These are phyloP conservation scores for Croton setiger DNA, from an alignment of 441 rosid species.

Conservation along the genomic window DNA sequence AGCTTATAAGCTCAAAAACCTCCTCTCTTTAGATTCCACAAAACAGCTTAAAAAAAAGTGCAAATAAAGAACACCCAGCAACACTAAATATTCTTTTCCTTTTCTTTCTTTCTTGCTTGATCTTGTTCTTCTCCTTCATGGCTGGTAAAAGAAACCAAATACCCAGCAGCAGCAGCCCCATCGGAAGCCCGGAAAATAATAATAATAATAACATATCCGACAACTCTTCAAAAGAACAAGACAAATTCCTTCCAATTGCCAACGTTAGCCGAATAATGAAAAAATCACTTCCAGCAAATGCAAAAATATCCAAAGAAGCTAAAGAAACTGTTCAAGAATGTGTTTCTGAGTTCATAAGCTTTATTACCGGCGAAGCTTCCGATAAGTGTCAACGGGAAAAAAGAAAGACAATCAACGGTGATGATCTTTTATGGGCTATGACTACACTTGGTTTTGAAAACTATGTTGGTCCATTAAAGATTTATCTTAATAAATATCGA, in stretches of 20 bases:
- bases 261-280: constrained; percentile 81
- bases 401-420: constrained; percentile 74
- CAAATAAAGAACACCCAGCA: background rate
- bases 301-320: constrained; percentile 73
- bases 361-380: constrained; percentile 73
- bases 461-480: constrained; percentile 55
- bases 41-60: background rate
- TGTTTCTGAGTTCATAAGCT: constrained; percentile 76
- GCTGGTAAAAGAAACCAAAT: constrained; percentile 36
- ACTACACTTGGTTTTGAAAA: constrained; percentile 78
- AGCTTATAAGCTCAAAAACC: background rate
- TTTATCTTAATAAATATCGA: constrained; percentile 55
- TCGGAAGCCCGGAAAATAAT: constrained; percentile 43
- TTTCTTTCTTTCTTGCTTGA: background rate
- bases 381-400: constrained; percentile 75
- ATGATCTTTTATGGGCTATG: constrained; percentile 72
- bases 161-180: constrained; percentile 25
- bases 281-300: constrained; percentile 58
- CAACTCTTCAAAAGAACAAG: constrained; percentile 53
- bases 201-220: constrained; percentile 38
- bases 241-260: constrained; percentile 70
- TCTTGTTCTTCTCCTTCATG: constrained; percentile 21
- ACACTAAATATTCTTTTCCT: no score
- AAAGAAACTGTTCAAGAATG: constrained; percentile 83
- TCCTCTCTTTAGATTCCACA: background rate